Conservation (phyloP, 1,284 basidiomycete species). For the Trametes versicolor region DNA sequence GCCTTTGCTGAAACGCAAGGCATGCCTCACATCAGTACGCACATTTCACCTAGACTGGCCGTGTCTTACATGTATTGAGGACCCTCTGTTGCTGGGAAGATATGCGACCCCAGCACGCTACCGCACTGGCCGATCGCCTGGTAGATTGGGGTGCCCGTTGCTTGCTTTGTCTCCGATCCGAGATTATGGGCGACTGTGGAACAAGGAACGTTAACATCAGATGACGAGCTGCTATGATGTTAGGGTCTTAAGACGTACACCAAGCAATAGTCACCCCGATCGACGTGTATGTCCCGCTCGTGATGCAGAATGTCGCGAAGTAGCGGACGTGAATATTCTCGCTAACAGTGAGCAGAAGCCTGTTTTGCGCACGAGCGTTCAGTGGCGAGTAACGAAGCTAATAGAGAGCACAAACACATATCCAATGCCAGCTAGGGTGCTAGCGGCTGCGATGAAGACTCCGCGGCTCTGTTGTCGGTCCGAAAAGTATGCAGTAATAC, state of each 20-base stretch:
- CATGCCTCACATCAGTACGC: constrained; percentile 6
- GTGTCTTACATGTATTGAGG: constrained; percentile 65
- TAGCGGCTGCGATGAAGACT: constrained; percentile 59
- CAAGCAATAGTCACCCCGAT: constrained; percentile 76
- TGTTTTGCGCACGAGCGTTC: constrained; percentile 33
- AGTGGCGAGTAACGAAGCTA: not conserved
- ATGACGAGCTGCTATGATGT: not conserved
- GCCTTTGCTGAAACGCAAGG: constrained; percentile 58
- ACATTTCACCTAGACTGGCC: constrained; percentile 21
- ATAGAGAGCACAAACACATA: constrained; percentile 60
- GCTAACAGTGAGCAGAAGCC: constrained; percentile 59
- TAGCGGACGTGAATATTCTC: constrained; percentile 64
- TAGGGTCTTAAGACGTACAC: constrained; percentile 59
- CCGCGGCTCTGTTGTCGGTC: constrained; percentile 82
- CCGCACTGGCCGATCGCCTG: constrained; percentile 82
- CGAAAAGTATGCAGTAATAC: constrained; percentile 71
- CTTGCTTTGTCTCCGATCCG: constrained; percentile 81
- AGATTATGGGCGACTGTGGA: constrained; percentile 73
- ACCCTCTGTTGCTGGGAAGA: constrained; percentile 71
- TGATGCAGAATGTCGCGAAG: constrained; percentile 76
- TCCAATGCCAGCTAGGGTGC: constrained; percentile 65
- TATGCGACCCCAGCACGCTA: constrained; percentile 75
- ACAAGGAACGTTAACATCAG: not conserved
- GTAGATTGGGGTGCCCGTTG: constrained; percentile 78
- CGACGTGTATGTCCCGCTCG: constrained; percentile 73